phyloP scores from a whole-genome alignment of 495 filamentous ascomycete species.

The Hyaloscypha bicolor region DNA sequence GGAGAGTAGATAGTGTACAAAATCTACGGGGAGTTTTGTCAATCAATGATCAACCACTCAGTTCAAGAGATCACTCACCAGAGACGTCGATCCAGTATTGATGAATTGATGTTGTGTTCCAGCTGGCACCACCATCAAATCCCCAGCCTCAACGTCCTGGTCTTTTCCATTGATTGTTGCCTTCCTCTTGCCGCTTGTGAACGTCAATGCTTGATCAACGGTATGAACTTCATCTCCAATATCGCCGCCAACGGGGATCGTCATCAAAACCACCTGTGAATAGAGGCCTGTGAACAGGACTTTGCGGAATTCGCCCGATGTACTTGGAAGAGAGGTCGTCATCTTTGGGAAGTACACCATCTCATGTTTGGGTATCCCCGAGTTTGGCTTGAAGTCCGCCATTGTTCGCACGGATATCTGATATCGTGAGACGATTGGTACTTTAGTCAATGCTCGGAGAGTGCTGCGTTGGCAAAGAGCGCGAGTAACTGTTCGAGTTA shows the following conservation, averaged over 20 bases:
- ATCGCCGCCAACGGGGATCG: conserved; percentile 62
- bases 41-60: background rate
- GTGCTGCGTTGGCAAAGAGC: conserved; percentile 4
- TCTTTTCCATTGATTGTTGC: conserved; percentile 62
- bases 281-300: conserved; percentile 65
- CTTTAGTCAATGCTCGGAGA: background rate
- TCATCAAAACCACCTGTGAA: conserved; percentile 66
- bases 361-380: conserved; percentile 50
- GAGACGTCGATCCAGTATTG: conserved; percentile 53
- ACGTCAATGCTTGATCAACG: conserved; percentile 66
- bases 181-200: conserved; percentile 58
- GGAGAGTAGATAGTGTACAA: conserved; percentile 65
- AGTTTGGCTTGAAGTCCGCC: conserved; percentile 30
- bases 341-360: conserved; percentile 62
- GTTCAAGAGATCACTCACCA: conserved; percentile 31
- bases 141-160: conserved; percentile 58
- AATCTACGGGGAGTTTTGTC: conserved; percentile 33
- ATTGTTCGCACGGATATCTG: conserved; percentile 18
- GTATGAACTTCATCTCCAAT: conserved; percentile 65
- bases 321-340: conserved; percentile 49
- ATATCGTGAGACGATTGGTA: background rate
- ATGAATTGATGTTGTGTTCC: conserved; percentile 69
- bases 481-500: conserved; percentile 12
- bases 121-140: conserved; percentile 65
- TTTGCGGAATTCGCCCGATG: conserved; percentile 59